Base-by-base conservation (phyloP, 768 basidiomycete species). In the Serendipita sp. region DNA sequence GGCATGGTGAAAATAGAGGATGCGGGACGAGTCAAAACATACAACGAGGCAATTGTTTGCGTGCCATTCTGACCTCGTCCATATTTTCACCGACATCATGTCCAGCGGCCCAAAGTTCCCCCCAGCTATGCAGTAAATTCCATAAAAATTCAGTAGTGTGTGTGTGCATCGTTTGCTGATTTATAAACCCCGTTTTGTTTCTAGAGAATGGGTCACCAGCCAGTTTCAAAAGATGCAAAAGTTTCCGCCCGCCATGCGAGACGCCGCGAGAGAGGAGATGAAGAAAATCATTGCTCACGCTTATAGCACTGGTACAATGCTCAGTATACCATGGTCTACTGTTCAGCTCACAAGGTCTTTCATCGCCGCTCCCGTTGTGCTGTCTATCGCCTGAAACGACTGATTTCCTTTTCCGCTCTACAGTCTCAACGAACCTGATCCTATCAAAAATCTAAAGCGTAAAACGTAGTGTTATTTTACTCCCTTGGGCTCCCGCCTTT, bases 211-310 rank as follows among this genome's bases (percentile, higher is more conserved):
- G 91, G 94, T 98, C 31, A 90, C 93, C 70, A 85, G 28, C 45
- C 20, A 50, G 45, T 50, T 50, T 50, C 45, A 84, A 74, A 95
- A 90, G 71, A 78, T 98, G 26, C 85, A 88, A 26, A 86, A 92
- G 75, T 94, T 95, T 79, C 89, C 89, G 17, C 87, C 93, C 66
- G 74, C 79, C 60, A 97, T 95, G 75, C 84, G 87, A 72, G 75
- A 75, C 56, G 91, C 93, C 67, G 94, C 94, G 22, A 90, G 93
- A 70, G 80, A 86, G 64, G 96, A 99, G 78, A 76, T 99, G 71
- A 93, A 92, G 82, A 82, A 89, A 84, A 88, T 92, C 81, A 96
- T 99, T 74, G 86, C 88, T 81, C 83, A 92, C 68, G 85, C 92
- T 74, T 95, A 90, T 75, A 79, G 83, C 65, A 79, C 83, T 70